A percentile compares a stretch with the other conserved stretches of the same genome.
Evolutionary conservation across 371 early-diverging fungal species (phyloP).

Genomic region (Massospora cicadina): DNA sequence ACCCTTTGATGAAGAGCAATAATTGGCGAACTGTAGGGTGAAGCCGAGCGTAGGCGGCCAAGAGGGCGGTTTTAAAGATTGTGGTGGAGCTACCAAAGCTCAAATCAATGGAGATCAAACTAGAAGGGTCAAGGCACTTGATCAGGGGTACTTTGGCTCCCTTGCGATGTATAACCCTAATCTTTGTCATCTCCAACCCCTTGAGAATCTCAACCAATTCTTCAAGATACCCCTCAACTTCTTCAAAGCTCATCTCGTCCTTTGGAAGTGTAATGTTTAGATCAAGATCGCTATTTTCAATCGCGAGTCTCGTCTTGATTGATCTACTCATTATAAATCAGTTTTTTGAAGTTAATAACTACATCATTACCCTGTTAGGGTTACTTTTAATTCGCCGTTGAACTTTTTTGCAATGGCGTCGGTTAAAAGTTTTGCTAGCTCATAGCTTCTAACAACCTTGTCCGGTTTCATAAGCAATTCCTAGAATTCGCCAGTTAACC

Average conservation of each 20-base stretch:
- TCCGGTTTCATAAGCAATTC: not conserved
- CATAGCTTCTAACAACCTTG: not conserved
- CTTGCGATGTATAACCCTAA: not conserved
- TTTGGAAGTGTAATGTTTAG: not conserved
- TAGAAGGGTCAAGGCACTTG: not conserved
- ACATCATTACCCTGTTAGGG: not conserved
- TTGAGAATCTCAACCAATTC: not conserved
- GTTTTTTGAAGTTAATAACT: too few species aligned
- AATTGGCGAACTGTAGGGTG: not conserved
- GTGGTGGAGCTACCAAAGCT: not conserved
- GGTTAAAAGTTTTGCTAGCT: not conserved
- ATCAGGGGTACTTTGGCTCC: not conserved
- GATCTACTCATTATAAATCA: not conserved
- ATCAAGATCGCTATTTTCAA: conserved; percentile 1
- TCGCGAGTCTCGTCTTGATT: not conserved
- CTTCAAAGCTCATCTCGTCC: not conserved
- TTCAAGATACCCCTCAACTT: not conserved
- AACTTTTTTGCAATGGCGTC: not conserved
- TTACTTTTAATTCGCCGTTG: not conserved
- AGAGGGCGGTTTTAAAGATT: not conserved
- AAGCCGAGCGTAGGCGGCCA: conserved; percentile 1
- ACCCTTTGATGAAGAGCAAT: not conserved
- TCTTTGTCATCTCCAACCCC: not conserved
- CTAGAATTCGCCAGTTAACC: not conserved
- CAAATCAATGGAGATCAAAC: not conserved